Percentiles rank a stretch among this genome's conserved stretches.
These are phyloP conservation scores for Scalesia atractyloides DNA, from an alignment of 129 eudicot species.

Conservation along the genomic window DNA sequence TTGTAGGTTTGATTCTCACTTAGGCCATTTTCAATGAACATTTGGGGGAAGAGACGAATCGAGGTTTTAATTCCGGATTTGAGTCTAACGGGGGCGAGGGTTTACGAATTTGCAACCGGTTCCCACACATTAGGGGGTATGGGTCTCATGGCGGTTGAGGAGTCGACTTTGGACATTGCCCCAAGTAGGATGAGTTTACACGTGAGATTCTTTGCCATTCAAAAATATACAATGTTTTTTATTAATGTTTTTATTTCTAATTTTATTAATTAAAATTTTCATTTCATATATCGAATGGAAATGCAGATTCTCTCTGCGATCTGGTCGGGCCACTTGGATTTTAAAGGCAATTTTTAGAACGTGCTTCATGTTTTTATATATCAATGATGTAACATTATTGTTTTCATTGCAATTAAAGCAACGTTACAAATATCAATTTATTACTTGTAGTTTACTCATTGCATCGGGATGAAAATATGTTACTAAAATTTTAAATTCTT, in stretches of 20 bases:
- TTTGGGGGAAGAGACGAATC: too few species aligned
- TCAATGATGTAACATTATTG: not conserved
- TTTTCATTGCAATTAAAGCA: not conserved
- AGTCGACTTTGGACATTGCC: too few species aligned
- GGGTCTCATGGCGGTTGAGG: too few species aligned
- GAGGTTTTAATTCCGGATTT: too few species aligned
- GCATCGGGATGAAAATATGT: not conserved
- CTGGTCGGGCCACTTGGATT: not conserved
- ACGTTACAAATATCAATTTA: not conserved
- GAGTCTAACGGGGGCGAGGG: too few species aligned
- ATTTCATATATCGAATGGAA: not conserved
- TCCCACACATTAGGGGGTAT: too few species aligned
- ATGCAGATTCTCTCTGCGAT: constrained; percentile 2
- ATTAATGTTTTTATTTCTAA: not conserved
- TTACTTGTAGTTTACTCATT: not conserved
- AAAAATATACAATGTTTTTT: not conserved
- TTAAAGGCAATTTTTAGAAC: constrained; percentile 1
- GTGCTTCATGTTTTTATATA: not conserved
- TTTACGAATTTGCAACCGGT: too few species aligned
- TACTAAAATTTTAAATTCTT: too few species aligned
- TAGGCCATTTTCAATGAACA: too few species aligned
- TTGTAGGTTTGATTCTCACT: too few species aligned
- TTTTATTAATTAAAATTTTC: not conserved
- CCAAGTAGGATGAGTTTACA: too few species aligned
- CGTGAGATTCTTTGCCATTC: too few species aligned